A percentile compares a stretch with the other conserved stretches of the same genome.
Evolutionary conservation across 768 basidiomycete species (phyloP).

Genomic region (Pulveroboletus sp.): DNA sequence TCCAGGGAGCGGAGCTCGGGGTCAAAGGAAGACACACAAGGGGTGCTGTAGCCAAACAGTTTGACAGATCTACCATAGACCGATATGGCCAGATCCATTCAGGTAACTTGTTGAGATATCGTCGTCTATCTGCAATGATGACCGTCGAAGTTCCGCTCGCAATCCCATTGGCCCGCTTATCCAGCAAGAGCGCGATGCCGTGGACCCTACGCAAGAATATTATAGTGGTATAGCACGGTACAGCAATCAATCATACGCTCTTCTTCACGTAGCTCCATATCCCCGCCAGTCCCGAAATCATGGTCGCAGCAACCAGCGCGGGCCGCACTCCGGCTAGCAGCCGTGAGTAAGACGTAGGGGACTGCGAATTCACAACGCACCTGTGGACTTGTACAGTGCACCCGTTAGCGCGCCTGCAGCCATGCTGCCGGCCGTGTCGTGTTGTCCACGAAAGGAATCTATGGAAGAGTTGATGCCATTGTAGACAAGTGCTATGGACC

Average conservation of each 20-base stretch:
- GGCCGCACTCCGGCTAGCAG: constrained; percentile 86
- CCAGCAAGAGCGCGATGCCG: constrained; percentile 11
- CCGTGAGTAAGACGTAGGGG: constrained; percentile 37
- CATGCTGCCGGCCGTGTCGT: constrained; percentile 91
- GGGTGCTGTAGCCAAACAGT: constrained; percentile 34
- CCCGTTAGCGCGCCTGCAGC: constrained; percentile 89
- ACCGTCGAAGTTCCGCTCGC: constrained; percentile 5
- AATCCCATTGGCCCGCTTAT: constrained; percentile 31
- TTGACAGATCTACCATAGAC: constrained; percentile 34
- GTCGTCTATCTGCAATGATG: constrained; percentile 20
- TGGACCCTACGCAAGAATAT: constrained; percentile 43
- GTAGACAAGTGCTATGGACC: constrained; percentile 80
- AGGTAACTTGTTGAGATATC: constrained; percentile 29
- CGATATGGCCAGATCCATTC: constrained; percentile 33
- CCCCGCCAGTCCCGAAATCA: constrained; percentile 89
- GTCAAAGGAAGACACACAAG: constrained; percentile 37
- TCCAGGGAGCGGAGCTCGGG: constrained; percentile 40
- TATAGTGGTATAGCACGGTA: constrained; percentile 39
- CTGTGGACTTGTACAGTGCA: constrained; percentile 89
- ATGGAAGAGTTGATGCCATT: constrained; percentile 95
- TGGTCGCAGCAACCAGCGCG: constrained; percentile 82
- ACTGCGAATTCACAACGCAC: constrained; percentile 49
- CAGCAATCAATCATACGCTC: constrained; percentile 63
- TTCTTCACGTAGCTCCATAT: constrained; percentile 95
- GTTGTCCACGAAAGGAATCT: constrained; percentile 84